phyloP scores from a whole-genome alignment of 306 rosid genomes.

The Rosa lucieae region DNA sequence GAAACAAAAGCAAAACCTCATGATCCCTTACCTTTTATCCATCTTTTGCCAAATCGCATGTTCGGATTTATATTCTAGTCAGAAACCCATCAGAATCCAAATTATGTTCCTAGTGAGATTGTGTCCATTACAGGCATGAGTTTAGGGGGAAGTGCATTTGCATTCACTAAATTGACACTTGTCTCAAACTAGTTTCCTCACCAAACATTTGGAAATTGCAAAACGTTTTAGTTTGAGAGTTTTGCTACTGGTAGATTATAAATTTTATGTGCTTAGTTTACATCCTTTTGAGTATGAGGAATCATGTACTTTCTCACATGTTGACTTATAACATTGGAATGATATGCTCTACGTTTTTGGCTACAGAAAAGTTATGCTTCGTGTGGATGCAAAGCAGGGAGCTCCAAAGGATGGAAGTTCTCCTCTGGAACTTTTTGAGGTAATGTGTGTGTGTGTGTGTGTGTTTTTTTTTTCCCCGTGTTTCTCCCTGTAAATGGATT shows the following conservation, averaged over 20 bases:
- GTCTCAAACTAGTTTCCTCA: neutral
- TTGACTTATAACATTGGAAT: neutral
- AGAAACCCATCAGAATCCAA: neutral
- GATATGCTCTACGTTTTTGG: slow-evolving; percentile 18
- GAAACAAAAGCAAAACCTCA: neutral
- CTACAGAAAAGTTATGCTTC: slow-evolving; percentile 88
- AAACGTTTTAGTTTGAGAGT: neutral
- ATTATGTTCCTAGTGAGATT: neutral
- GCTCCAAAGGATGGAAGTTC: slow-evolving; percentile 91
- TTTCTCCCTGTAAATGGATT: neutral
- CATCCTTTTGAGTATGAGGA: neutral
- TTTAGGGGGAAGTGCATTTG: neutral
- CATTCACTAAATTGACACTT: neutral
- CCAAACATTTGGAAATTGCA: neutral
- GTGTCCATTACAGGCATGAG: neutral
- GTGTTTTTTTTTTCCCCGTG: neutral
- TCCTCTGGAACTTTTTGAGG: slow-evolving; percentile 88
- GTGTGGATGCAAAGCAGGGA: slow-evolving; percentile 97
- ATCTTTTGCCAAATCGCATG: neutral
- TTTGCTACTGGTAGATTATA: neutral
- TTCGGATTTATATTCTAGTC: neutral
- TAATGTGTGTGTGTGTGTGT: slow-evolving; percentile 17
- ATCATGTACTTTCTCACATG: slow-evolving; percentile 20
- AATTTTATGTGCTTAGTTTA: neutral
- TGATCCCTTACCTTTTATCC: neutral